phyloP scores from a whole-genome alignment of 176 grass and related monocot genomes.

The Tillandsia leiboldiana region DNA sequence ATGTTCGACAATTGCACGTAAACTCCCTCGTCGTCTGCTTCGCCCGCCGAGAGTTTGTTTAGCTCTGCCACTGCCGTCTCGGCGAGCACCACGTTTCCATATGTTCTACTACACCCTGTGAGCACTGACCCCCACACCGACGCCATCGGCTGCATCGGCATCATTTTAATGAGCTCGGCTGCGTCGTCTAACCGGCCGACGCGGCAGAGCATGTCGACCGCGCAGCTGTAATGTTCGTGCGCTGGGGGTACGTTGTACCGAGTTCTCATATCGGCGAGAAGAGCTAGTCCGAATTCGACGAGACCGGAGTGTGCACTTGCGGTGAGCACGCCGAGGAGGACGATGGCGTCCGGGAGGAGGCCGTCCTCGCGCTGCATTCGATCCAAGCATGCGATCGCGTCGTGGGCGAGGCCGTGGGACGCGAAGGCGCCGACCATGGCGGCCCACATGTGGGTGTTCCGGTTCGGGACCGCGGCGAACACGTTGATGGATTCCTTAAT shows the following conservation, averaged over 20 bases:
- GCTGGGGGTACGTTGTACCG: conserved; percentile 31
- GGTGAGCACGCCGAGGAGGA: conserved; percentile 43
- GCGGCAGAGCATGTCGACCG: conserved; percentile 77
- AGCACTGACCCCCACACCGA: conserved; percentile 72
- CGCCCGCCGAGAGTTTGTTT: conserved; percentile 17
- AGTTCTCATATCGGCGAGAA: conserved; percentile 41
- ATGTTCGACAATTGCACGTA: conserved; percentile 81
- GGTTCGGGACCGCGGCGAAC: conserved; percentile 59
- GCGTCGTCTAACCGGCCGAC: conserved; percentile 53
- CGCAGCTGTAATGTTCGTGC: conserved; percentile 80
- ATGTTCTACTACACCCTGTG: conserved; percentile 48
- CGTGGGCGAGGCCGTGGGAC: conserved; percentile 41
- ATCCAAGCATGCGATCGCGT: conserved; percentile 40
- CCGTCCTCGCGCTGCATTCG: conserved; percentile 53
- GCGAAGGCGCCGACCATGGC: conserved; percentile 71
- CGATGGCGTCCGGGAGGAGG: conserved; percentile 47
- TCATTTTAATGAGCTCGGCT: conserved; percentile 33
- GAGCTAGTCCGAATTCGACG: conserved; percentile 42
- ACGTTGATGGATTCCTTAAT: conserved; percentile 36
- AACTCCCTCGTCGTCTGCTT: conserved; percentile 47
- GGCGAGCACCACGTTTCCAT: conserved; percentile 52
- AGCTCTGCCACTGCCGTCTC: conserved; percentile 54
- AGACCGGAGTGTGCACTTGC: conserved; percentile 56
- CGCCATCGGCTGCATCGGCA: conserved; percentile 54
- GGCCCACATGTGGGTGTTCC: conserved; percentile 69